Base-by-base conservation (phyloP, 2,329 filamentous ascomycete genomes). In the Trichoderma guizhouense region DNA sequence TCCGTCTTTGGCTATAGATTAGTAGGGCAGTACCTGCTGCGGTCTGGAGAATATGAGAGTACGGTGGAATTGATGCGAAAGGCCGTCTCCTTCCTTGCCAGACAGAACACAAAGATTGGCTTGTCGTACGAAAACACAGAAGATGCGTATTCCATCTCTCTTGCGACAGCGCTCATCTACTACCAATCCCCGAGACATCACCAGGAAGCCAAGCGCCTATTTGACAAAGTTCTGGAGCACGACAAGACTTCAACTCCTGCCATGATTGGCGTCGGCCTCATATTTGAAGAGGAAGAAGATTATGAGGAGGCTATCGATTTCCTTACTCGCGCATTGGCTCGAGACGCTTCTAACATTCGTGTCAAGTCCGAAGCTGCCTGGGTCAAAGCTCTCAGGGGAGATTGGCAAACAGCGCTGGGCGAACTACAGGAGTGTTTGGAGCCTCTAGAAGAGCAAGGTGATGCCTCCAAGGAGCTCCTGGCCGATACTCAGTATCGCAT, bases 251-350 rank as follows among this genome's bases (percentile, higher is more conserved):
- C 92, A 0, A 97, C 94, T 0, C 84, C 90, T 34, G 95, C 95
- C 3, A 84, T 99, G 73, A 93, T 98, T 60, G 96, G 96, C 0
- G 90, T 98, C 39, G 97, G 96, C 1, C 83, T 98, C 28, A 95
- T 99, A 53, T 91, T 95, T 61, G 94, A 98, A 80, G 96, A 98
- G 76, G 94, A 97, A 75, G 92, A 97, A 77, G 92, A 98, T 74
- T 98, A 93, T 77, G 86, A 88, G 61, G 87, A 93, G 77, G 96
- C 97, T 0, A 90, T 95, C 51, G 88, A 92, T 32, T 98, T 97
- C 77, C 83, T 99, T 14, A 87, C 87, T 51, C 89, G 93, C 74
- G 96, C 96, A 1, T 80, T 97, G 30, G 80, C 90, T 74, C 89
- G 92, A 28, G 93, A 97, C 77, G 84, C 86, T 2, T 84, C 85